Evolutionary conservation across 805 yeast species (phyloP).

Genomic region (Kodamaea leandrae): DNA sequence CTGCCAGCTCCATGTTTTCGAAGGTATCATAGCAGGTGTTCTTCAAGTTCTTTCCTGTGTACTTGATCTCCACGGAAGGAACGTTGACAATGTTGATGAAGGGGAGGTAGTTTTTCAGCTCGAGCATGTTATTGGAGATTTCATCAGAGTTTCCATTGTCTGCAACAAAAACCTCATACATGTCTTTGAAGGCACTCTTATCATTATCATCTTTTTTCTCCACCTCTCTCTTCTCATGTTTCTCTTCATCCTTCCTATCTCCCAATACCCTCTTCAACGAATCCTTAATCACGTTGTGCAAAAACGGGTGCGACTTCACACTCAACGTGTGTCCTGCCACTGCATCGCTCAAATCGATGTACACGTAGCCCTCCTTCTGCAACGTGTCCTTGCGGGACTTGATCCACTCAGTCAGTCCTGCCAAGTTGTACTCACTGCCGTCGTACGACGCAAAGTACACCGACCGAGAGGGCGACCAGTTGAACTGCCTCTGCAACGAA

Average conservation of each 20-base stretch:
- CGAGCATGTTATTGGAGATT: slow-evolving; percentile 32
- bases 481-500: slow-evolving; percentile 55
- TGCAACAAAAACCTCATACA: slow-evolving; percentile 18
- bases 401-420: slow-evolving; percentile 81
- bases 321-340: slow-evolving; percentile 53
- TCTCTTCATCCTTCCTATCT: slow-evolving; percentile 13
- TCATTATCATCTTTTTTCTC: slow-evolving; percentile 16
- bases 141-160: slow-evolving; percentile 21
- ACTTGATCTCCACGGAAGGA: slow-evolving; percentile 64
- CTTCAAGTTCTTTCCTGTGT: slow-evolving; percentile 43
- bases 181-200: slow-evolving; percentile 12
- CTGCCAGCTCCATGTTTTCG: slow-evolving; percentile 44
- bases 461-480: slow-evolving; percentile 83
- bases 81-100: slow-evolving; percentile 62
- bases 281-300: slow-evolving; percentile 47
- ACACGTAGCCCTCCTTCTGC: slow-evolving; percentile 59
- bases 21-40: slow-evolving; percentile 66
- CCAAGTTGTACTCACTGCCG: slow-evolving; percentile 73
- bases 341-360: slow-evolving; percentile 71
- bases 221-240: slow-evolving; percentile 12
- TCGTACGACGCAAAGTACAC: slow-evolving; percentile 84
- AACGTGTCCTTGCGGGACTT: slow-evolving; percentile 54
- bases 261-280: slow-evolving; percentile 32
- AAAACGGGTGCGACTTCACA: slow-evolving; percentile 63
- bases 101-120: slow-evolving; percentile 65